Percentiles rank a stretch among this genome's conserved stretches.
phyloP scores from a whole-genome alignment of 345 rosid species.

The Syzygium aromaticum region DNA sequence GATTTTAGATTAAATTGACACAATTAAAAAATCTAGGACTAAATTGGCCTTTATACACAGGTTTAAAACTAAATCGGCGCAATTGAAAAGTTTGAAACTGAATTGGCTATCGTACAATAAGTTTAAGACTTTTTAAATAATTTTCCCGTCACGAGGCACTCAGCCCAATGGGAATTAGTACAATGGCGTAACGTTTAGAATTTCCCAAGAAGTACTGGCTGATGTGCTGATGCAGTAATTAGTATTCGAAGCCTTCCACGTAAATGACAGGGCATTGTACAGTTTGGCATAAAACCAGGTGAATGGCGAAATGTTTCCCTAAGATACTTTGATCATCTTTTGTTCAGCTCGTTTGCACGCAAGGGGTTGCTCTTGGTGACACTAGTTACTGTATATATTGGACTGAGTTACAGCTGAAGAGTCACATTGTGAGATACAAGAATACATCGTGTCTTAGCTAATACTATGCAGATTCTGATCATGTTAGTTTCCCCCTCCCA shows the following conservation, averaged over 20 bases:
- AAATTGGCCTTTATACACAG: too few relatives aligned
- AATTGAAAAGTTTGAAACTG: too few relatives aligned
- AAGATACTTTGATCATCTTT: not conserved
- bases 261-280: too few relatives aligned
- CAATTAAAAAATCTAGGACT: not conserved
- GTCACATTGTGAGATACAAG: not conserved
- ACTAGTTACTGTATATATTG: not conserved
- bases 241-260: not conserved
- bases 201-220: not conserved
- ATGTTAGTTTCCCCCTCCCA: not conserved
- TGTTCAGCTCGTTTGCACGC: not conserved
- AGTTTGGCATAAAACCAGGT: not conserved
- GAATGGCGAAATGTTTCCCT: not conserved
- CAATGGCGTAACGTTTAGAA: not conserved
- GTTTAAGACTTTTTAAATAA: too few relatives aligned
- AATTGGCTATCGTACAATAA: too few relatives aligned
- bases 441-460: not conserved
- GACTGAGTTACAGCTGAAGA: not conserved
- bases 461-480: not conserved
- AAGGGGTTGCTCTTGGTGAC: not conserved
- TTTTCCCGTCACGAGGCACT: too few relatives aligned
- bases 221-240: not conserved
- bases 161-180: not conserved
- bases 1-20: too few relatives aligned
- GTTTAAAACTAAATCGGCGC: too few relatives aligned